These are phyloP conservation scores for Hansenula sp. DNA, from an alignment of 1,139 yeast species.

Conservation along the genomic window DNA sequence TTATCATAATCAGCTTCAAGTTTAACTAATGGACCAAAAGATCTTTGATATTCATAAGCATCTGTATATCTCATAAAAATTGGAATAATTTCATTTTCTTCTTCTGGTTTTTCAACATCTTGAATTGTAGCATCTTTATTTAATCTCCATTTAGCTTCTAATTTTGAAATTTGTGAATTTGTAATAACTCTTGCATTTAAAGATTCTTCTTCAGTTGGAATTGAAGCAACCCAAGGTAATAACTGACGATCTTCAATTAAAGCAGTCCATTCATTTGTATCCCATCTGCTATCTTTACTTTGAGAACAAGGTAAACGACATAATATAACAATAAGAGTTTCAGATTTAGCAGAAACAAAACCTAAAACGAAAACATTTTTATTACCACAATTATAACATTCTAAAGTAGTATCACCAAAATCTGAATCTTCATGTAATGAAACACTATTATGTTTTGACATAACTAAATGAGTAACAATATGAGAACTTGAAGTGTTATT, in stretches of 20 bases:
- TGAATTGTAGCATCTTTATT: conserved; percentile 65
- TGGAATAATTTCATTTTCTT: conserved; percentile 61
- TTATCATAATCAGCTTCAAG: conserved; percentile 79
- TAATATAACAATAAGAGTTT: conserved; percentile 79
- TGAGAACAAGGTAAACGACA: conserved; percentile 92
- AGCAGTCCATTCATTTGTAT: conserved; percentile 84
- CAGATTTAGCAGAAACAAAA: conserved; percentile 82
- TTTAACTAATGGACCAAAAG: conserved; percentile 80
- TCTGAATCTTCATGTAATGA: conserved; percentile 77
- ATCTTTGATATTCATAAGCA: conserved; percentile 81
- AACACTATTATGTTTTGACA: conserved; percentile 74
- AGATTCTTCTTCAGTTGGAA: conserved; percentile 63
- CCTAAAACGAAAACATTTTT: conserved; percentile 80
- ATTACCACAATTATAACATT: conserved; percentile 89
- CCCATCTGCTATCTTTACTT: conserved; percentile 75
- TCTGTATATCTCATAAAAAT: conserved; percentile 74
- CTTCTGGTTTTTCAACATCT: conserved; percentile 48
- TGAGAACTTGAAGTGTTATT: conserved; percentile 64
- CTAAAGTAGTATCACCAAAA: conserved; percentile 78
- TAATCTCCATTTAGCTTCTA: conserved; percentile 81
- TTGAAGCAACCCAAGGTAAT: conserved; percentile 75
- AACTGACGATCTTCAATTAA: conserved; percentile 76
- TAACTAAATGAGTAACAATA: conserved; percentile 79
- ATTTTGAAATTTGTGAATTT: conserved; percentile 61
- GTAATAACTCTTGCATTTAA: conserved; percentile 50